phyloP scores from a whole-genome alignment of 139 green algal species.

The Trebouxia sp. region DNA sequence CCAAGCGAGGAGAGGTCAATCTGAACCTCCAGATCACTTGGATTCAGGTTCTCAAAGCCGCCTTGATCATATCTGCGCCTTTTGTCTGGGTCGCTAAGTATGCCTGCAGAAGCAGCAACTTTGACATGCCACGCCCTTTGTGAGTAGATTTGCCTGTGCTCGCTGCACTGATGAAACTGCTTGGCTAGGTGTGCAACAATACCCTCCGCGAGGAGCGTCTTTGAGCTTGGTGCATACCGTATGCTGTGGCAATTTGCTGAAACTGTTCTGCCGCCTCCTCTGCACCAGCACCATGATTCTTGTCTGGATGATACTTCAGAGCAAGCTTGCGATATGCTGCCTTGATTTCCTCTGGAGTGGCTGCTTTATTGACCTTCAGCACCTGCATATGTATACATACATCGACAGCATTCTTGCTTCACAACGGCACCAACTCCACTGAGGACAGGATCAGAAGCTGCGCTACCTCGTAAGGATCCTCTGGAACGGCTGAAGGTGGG shows the following conservation, averaged over 20 bases:
- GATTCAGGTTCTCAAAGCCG: constrained; percentile 33
- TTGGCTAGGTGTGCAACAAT: too few relatives aligned
- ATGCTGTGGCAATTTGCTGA: constrained; percentile 58
- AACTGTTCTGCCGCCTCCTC: constrained; percentile 57
- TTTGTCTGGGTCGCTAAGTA: constrained; percentile 56
- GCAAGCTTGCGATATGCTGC: constrained; percentile 47
- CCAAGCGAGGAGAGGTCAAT: constrained; percentile 34
- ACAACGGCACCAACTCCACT: too few relatives aligned
- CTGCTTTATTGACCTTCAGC: constrained; percentile 16
- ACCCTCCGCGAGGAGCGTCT: too few relatives aligned
- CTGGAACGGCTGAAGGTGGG: too few relatives aligned
- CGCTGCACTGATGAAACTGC: too few relatives aligned
- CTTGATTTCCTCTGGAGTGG: constrained; percentile 63
- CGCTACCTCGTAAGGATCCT: too few relatives aligned
- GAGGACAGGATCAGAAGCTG: too few relatives aligned
- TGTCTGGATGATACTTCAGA: constrained; percentile 51
- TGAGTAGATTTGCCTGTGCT: too few relatives aligned
- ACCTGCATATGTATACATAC: background rate
- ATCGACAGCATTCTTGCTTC: too few relatives aligned
- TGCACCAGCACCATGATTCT: constrained; percentile 38
- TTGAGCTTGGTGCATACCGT: constrained; percentile 32
- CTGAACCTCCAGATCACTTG: constrained; percentile 35
- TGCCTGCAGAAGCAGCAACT: constrained; percentile 1
- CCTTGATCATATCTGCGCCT: constrained; percentile 36
- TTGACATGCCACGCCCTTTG: too few relatives aligned